These are phyloP conservation scores for Podila clonocystis DNA, from an alignment of 192 early-diverging fungal genomes.

Conservation along the genomic window DNA sequence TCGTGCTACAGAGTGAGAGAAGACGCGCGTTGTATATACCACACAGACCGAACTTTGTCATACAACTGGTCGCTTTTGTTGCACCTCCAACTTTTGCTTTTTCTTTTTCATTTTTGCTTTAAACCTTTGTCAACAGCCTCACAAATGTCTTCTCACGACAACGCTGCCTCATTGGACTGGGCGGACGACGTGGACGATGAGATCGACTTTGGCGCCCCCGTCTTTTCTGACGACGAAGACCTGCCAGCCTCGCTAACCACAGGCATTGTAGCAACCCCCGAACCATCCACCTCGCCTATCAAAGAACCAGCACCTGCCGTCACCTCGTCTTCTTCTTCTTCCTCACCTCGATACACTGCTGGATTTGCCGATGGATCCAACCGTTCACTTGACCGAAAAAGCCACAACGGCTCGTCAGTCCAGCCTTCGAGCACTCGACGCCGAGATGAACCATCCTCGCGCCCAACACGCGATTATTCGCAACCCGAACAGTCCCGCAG, in stretches of 20 bases:
- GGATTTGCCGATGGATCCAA: constrained; percentile 39
- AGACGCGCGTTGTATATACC: too few species aligned
- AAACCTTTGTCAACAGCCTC: too few species aligned
- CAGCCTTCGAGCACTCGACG: constrained; percentile 20
- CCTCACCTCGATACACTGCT: constrained; percentile 23
- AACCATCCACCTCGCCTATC: background rate
- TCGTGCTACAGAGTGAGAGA: too few species aligned
- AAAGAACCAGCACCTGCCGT: background rate
- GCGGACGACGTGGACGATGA: constrained; percentile 48
- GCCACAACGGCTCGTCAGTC: constrained; percentile 28
- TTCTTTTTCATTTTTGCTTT: too few species aligned
- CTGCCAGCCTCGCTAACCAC: constrained; percentile 8
- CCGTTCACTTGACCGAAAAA: constrained; percentile 25
- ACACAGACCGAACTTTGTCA: too few species aligned
- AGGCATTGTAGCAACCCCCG: background rate
- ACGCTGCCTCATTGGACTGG: constrained; percentile 32
- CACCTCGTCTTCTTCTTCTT: background rate
- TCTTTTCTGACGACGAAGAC: constrained; percentile 50
- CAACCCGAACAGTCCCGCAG: constrained; percentile 2
- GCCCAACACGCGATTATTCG: constrained; percentile 5
- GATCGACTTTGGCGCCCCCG: constrained; percentile 47
- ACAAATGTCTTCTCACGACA: background rate
- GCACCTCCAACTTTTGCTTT: too few species aligned
- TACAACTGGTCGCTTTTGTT: too few species aligned
- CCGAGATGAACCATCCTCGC: background rate